Conservation (phyloP, 352 stramenopile genomes). For the Halophytophthora batemanensis region DNA sequence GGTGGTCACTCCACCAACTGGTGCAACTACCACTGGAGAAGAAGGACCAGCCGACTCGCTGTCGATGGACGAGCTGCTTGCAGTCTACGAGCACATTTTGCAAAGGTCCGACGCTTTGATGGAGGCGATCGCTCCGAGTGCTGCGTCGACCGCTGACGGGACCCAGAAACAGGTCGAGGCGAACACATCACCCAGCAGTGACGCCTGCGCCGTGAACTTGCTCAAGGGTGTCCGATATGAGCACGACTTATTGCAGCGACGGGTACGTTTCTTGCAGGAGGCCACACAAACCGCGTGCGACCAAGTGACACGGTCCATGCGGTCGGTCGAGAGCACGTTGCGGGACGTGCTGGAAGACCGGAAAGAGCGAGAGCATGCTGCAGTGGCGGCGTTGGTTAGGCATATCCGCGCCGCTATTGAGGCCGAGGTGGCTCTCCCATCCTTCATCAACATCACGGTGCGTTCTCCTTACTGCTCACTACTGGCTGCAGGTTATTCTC, state of each 20-base stretch:
- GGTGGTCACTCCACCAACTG: slow-evolving; percentile 15
- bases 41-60: slow-evolving; percentile 27
- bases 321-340: slow-evolving; percentile 49
- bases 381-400: slow-evolving; percentile 42
- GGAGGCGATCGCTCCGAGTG: slow-evolving; percentile 24
- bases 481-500: background rate
- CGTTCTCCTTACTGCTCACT: slow-evolving; percentile 1
- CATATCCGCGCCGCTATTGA: slow-evolving; percentile 56
- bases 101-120: slow-evolving; percentile 42
- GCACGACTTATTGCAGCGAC: slow-evolving; percentile 43
- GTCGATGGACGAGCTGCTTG: slow-evolving; percentile 36
- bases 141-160: slow-evolving; percentile 3
- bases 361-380: slow-evolving; percentile 40
- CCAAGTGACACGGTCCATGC: slow-evolving; percentile 41
- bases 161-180: background rate
- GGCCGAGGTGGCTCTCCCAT: slow-evolving; percentile 52
- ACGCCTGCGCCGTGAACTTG: slow-evolving; percentile 47
- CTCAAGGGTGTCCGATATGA: slow-evolving; percentile 61
- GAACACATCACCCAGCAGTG: slow-evolving; percentile 4
- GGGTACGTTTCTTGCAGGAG: slow-evolving; percentile 50
- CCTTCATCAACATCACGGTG: slow-evolving; percentile 60
- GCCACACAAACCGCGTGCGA: slow-evolving; percentile 39
- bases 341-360: slow-evolving; percentile 36
- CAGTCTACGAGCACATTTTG: slow-evolving; percentile 40
- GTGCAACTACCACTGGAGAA: slow-evolving; percentile 8